Evolutionary conservation across 2,329 filamentous ascomycete species (phyloP), one percentile per base, ranked within the genome.

Genomic region (Triangularia setosa): DNA sequence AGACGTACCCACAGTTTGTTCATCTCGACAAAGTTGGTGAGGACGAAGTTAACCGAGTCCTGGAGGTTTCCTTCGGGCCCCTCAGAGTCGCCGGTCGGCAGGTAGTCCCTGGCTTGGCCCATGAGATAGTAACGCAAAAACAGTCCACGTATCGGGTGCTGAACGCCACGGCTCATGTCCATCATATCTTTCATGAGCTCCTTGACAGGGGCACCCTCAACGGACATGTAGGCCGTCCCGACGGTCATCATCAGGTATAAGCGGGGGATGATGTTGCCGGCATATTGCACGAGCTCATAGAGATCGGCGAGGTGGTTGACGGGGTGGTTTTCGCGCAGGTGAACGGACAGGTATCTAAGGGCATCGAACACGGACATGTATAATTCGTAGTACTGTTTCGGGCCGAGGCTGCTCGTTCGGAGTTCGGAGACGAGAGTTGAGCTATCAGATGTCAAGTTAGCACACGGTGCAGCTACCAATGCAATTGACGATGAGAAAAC

Each of bases 101-200:
- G 83, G 75, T 87, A 88, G 77, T 99, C 95, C 73, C 95, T 86
- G 44, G 95, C 94, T 80, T 99, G 95, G 40, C 95, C 94, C 24
- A 92, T 95, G 60, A 99, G 85, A 75, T 97, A 99, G 79, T 99
- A 99, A 74, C 95, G 89, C 73, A 99, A 80, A 76, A 99, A 99
- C 62, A 99, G 83, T 18, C 95, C 95, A 64, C 95, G 91, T 68
- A 97, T 93, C 16, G 95, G 95, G 78, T 99, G 95, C 75, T 99
- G 95, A 23, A 99, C 93, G 63, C 95, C 95, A 68, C 95, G 87
- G 79, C 93, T 98, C 95, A 99, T 99, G 79, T 99, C 95, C 95
- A 99, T 99, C 95, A 99, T 99, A 78, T 99, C 95, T 80, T 99
- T 99, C 95, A 99, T 99, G 68, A 99, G 92, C 81, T 99, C 95